These are phyloP conservation scores for Lycium ferocissimum DNA, from an alignment of 257 asterid species.

Conservation along the genomic window DNA sequence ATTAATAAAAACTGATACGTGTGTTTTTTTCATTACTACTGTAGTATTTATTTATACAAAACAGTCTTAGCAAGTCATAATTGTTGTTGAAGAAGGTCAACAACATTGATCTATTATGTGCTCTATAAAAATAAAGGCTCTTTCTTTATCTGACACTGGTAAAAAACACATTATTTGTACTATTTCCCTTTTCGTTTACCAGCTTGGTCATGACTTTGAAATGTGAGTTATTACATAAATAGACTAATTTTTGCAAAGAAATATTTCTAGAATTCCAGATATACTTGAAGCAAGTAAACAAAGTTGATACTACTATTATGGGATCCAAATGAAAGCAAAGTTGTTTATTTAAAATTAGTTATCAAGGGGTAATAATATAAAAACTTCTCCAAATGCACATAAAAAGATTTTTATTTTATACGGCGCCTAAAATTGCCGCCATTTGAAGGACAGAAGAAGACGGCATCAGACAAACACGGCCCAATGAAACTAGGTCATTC, in stretches of 20 bases:
- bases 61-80: background rate
- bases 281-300: background rate
- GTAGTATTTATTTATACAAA: no score
- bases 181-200: background rate
- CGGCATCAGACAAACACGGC: slow-evolving; percentile 33
- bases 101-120: background rate
- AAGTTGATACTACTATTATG: background rate
- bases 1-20: no score
- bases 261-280: background rate
- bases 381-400: background rate
- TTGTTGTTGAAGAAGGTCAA: background rate
- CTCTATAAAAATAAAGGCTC: no score
- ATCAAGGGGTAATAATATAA: background rate
- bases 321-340: background rate
- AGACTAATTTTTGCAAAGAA: background rate
- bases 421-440: slow-evolving; percentile 17
- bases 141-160: background rate
- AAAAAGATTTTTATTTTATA: slow-evolving; percentile 6
- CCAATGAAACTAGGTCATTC: slow-evolving; percentile 18
- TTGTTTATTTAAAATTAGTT: background rate
- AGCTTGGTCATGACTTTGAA: background rate
- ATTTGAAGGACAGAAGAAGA: background rate
- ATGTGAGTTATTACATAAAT: no score
- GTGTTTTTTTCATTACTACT: no score
- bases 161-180: background rate